These are phyloP conservation scores for Theileria sp. DNA, from an alignment of 169 alveolate species.

Conservation along the genomic window DNA sequence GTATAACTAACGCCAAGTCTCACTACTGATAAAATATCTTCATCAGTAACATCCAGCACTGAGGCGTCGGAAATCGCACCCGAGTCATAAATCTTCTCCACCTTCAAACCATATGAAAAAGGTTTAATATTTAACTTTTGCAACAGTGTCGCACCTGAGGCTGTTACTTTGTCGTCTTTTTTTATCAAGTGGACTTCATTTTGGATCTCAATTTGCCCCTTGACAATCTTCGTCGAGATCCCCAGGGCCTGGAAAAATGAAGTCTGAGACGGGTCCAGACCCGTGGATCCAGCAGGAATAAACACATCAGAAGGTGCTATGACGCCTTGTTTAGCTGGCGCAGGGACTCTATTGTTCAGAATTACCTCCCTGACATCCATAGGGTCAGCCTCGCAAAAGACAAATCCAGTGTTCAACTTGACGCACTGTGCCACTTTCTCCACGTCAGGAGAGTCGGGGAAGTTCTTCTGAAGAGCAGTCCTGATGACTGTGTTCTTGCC, in stretches of 20 bases:
- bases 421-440: slow-evolving; percentile 81
- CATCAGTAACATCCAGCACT: slow-evolving; percentile 92
- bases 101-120: slow-evolving; percentile 93
- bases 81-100: slow-evolving; percentile 90
- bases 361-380: slow-evolving; percentile 88
- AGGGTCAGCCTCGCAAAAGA: slow-evolving; percentile 93
- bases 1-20: slow-evolving; percentile 84
- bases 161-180: slow-evolving; percentile 93
- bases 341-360: slow-evolving; percentile 91
- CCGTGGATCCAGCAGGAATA: slow-evolving; percentile 99
- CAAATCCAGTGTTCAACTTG: slow-evolving; percentile 93
- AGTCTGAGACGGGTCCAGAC: slow-evolving; percentile 99
- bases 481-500: slow-evolving; percentile 96
- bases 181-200: slow-evolving; percentile 91
- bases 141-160: slow-evolving; percentile 94
- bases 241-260: slow-evolving; percentile 98
- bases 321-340: slow-evolving; percentile 98
- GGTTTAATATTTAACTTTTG: slow-evolving; percentile 96
- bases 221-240: slow-evolving; percentile 97
- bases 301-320: slow-evolving; percentile 95
- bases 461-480: slow-evolving; percentile 86
- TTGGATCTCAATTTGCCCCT: slow-evolving; percentile 97
- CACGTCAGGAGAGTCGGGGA: slow-evolving; percentile 82
- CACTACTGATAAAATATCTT: slow-evolving; percentile 86
- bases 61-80: slow-evolving; percentile 92